Evolutionary conservation across 345 rosid genomes (phyloP).

Genomic region (rapeseed (Brassica napus)): DNA sequence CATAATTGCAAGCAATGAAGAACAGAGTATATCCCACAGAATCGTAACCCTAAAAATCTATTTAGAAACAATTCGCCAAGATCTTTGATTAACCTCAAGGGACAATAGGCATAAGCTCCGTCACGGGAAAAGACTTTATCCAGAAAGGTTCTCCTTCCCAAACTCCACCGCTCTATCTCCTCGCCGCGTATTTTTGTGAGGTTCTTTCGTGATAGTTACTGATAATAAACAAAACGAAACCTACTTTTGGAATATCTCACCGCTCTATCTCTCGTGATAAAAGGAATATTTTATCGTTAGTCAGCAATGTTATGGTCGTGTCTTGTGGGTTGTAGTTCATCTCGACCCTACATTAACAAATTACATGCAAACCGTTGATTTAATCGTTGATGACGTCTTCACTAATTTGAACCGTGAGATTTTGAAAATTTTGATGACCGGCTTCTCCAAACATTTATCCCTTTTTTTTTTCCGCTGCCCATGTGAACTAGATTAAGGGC

Average conservation of each 20-base stretch:
- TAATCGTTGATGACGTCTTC: background rate
- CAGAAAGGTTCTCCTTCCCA: slow-evolving; percentile 26
- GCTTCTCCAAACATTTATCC: background rate
- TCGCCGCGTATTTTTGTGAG: slow-evolving; percentile 29
- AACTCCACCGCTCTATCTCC: slow-evolving; percentile 16
- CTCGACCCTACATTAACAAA: background rate
- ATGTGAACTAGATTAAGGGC: no score
- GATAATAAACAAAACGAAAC: background rate
- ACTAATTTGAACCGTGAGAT: background rate
- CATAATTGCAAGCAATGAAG: background rate
- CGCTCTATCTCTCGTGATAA: background rate
- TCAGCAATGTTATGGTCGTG: no score
- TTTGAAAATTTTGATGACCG: background rate
- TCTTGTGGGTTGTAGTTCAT: no score
- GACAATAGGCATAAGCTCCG: slow-evolving; percentile 78
- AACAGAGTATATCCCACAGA: background rate
- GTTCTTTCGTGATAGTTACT: slow-evolving; percentile 27
- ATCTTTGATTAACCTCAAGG: slow-evolving; percentile 51
- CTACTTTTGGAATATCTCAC: slow-evolving; percentile 26
- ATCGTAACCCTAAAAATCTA: background rate
- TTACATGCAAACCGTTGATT: background rate
- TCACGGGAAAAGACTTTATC: slow-evolving; percentile 58
- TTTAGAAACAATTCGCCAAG: background rate
- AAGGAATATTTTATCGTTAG: no score
- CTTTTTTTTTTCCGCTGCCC: no score